These are phyloP conservation scores for Backusella tarrabulga DNA, from an alignment of 192 early-diverging fungal genomes.

Conservation along the genomic window DNA sequence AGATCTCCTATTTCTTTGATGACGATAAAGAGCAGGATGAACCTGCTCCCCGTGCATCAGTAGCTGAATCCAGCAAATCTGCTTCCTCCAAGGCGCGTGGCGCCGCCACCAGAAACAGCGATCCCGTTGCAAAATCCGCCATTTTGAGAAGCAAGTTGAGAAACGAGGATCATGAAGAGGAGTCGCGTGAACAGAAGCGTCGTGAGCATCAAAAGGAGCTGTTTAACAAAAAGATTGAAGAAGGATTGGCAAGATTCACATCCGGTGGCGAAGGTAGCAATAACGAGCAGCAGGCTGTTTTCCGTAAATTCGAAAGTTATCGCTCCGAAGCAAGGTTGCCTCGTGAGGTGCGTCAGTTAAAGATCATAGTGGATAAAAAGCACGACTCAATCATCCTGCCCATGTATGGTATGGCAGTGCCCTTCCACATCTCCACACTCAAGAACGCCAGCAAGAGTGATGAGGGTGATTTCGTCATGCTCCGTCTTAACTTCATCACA, in stretches of 20 bases:
- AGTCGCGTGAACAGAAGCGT: constrained; percentile 72
- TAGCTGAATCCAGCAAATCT: neutral
- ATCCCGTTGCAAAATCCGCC: constrained; percentile 56
- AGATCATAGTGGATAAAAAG: constrained; percentile 89
- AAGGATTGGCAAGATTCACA: constrained; percentile 78
- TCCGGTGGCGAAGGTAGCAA: constrained; percentile 46
- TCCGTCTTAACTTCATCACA: constrained; percentile 94
- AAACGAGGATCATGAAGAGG: constrained; percentile 78
- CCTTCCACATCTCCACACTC: constrained; percentile 96
- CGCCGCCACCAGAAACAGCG: constrained; percentile 5
- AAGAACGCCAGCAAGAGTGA: constrained; percentile 94
- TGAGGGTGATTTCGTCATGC: constrained; percentile 85
- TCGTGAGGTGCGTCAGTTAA: constrained; percentile 67
- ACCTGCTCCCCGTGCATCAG: neutral
- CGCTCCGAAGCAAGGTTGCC: constrained; percentile 87
- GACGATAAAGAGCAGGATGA: constrained; percentile 29
- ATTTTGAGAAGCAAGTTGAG: constrained; percentile 77
- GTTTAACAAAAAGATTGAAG: constrained; percentile 67
- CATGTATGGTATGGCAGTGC: constrained; percentile 94
- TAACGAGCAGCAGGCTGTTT: constrained; percentile 67
- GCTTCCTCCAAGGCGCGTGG: constrained; percentile 2
- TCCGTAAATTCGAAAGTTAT: constrained; percentile 95
- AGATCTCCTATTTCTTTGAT: constrained; percentile 47
- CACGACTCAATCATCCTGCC: constrained; percentile 90
- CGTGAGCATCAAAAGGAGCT: constrained; percentile 90